Conservation (phyloP, 306 rosid species). For the Hippophae tibetana region DNA sequence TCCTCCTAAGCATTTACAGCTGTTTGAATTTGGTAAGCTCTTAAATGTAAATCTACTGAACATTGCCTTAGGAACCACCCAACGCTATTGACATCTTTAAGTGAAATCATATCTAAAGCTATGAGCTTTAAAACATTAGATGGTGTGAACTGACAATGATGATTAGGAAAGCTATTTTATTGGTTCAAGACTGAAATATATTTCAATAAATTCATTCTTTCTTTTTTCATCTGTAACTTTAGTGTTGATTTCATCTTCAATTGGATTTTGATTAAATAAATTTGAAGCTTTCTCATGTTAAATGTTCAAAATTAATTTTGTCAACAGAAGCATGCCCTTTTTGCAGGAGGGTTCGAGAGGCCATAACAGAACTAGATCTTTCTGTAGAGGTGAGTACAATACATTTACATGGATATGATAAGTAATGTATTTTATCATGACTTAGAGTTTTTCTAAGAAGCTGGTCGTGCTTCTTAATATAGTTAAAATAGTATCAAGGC, state of each 20-base stretch:
- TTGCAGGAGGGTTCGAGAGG: constrained; percentile 95
- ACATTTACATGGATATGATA: constrained; percentile 9
- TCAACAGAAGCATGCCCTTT: constrained; percentile 95
- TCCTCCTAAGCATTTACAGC: constrained; percentile 55
- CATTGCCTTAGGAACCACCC: background rate
- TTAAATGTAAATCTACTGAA: constrained; percentile 3
- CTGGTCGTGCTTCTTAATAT: background rate
- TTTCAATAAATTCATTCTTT: background rate
- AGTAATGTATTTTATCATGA: background rate
- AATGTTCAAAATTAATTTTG: constrained; percentile 27
- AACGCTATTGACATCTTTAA: constrained; percentile 16
- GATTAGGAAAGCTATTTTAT: background rate
- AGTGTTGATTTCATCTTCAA: background rate
- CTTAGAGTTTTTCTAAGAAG: background rate
- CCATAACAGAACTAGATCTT: constrained; percentile 88
- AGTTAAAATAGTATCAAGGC: background rate
- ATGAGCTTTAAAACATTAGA: background rate
- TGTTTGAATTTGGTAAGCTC: constrained; percentile 76
- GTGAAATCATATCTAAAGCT: background rate
- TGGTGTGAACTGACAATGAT: too few species aligned
- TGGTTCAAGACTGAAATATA: background rate
- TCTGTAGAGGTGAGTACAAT: constrained; percentile 58
- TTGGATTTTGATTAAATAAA: background rate
- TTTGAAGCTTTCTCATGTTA: constrained; percentile 8
- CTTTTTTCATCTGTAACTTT: constrained; percentile 1